phyloP scores from a whole-genome alignment of 2,329 filamentous ascomycete genomes.

The Diaporthe longicolla region DNA sequence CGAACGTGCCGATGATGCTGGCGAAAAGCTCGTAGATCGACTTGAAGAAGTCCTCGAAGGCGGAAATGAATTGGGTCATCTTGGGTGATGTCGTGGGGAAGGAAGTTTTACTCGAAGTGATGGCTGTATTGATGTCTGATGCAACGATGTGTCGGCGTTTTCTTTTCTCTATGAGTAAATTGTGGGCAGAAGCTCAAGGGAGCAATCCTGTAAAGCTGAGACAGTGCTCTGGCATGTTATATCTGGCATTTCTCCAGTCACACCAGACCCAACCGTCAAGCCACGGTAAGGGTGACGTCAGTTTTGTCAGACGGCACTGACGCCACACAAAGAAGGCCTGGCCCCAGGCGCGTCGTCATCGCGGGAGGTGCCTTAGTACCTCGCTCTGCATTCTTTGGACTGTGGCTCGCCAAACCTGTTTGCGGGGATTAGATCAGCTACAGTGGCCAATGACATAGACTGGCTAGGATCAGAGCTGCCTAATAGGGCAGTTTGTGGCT shows the following conservation, averaged over 20 bases:
- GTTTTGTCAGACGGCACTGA: background rate
- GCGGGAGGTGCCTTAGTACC: background rate
- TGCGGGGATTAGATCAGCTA: constrained; percentile 22
- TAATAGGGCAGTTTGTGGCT: constrained; percentile 12
- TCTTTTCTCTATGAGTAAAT: background rate
- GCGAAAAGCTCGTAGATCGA: constrained; percentile 59
- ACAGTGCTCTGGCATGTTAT: background rate
- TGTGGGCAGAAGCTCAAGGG: constrained; percentile 2
- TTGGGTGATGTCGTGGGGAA: constrained; percentile 19
- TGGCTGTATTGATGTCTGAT: background rate
- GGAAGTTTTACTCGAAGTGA: background rate
- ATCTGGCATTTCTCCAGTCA: background rate
- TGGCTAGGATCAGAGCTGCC: constrained; percentile 16
- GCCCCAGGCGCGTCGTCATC: constrained; percentile 27
- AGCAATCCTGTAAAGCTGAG: background rate
- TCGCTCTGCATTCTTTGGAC: background rate
- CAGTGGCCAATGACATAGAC: background rate
- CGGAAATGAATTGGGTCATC: constrained; percentile 51
- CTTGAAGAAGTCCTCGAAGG: constrained; percentile 56
- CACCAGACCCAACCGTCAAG: constrained; percentile 25
- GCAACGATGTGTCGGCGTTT: background rate
- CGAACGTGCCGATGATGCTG: constrained; percentile 54
- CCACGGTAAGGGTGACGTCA: constrained; percentile 39
- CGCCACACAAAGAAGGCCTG: constrained; percentile 27
- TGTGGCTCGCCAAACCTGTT: constrained; percentile 21